Evolutionary conservation across 495 filamentous ascomycete species (phyloP), one percentile per base, ranked within the genome.

Genomic region (Astrocystis sublimbata): DNA sequence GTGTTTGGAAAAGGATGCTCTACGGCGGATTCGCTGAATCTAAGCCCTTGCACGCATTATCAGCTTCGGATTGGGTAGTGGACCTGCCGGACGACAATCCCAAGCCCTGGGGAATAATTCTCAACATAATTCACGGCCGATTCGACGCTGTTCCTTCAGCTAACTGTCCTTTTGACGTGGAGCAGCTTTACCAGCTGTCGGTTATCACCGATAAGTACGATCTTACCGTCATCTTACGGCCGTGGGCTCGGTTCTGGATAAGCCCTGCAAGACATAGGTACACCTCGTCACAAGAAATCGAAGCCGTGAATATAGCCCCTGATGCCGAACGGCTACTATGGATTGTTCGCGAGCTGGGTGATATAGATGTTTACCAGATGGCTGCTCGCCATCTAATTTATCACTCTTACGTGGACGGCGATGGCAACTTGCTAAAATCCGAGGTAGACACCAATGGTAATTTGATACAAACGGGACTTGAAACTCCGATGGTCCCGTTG

Each of bases 141-240:
- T 65, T 65, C 30, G 42, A 53, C 0, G 3, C 5, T 19, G 4
- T 65, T 21, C 63, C 63, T 3, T 23, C 19, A 8, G 13, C 17
- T 31, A 8, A 30, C 13, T 4, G 46, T 4, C 12, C 38, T 6
- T 17, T 28, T 17, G 10, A n/a, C 9, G 0, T 30, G 4, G 49
- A 55, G 30, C n/a, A 55, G 13, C 46, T 65, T 23, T 65, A 61
- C 24, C 28, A 43, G 24, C 50, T 65, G 24, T 57, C 63, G 3
- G 52, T 65, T 26, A 35, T 61, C 35, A 61, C 58, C 30, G 52
- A 65, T 41, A 62, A 65, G 38, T 65, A 65, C 36, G 52, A 61
- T 26, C 63, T 65, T 19, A 61, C 63, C 23, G 35, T 19, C 15
- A 26, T 52, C 7, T 35, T 65, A 15, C 51, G 43, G n/a, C 63